A percentile compares a stretch with the other conserved stretches of the same genome.
phyloP scores from a whole-genome alignment of 2,329 filamentous ascomycete genomes.

The Tolypocladium nubicola region DNA sequence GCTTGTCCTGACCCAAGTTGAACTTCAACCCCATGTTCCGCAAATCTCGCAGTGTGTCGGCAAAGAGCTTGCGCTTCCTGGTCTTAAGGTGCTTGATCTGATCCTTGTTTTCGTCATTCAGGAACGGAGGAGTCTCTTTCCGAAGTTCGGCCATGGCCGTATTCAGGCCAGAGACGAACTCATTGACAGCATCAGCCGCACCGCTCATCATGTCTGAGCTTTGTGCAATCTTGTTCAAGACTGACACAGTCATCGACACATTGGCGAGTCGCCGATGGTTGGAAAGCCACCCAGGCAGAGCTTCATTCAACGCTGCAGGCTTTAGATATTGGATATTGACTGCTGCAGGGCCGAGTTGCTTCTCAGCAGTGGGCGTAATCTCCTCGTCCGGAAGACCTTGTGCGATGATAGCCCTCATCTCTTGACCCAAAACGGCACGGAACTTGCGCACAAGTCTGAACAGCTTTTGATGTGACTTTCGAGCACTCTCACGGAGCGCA shows the following conservation, averaged over 20 bases:
- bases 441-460: constrained; percentile 91
- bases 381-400: constrained; percentile 47
- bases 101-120: constrained; percentile 81
- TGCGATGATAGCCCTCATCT: constrained; percentile 55
- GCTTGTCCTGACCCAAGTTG: constrained; percentile 64
- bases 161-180: constrained; percentile 59
- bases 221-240: constrained; percentile 58
- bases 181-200: constrained; percentile 48
- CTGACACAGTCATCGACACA: constrained; percentile 54
- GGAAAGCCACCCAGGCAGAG: constrained; percentile 26
- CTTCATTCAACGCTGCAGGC: constrained; percentile 10
- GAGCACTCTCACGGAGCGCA: constrained; percentile 78
- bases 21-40: constrained; percentile 83
- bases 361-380: constrained; percentile 5
- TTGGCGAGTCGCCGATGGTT: constrained; percentile 60
- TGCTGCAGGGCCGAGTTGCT: background rate
- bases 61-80: constrained; percentile 81
- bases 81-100: constrained; percentile 81
- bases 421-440: constrained; percentile 64
- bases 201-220: constrained; percentile 42
- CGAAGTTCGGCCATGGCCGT: constrained; percentile 62
- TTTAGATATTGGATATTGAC: constrained; percentile 6
- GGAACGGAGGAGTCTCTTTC: constrained; percentile 68
- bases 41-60: constrained; percentile 73
- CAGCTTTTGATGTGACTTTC: constrained; percentile 81